Conservation (phyloP, 2,329 filamentous ascomycete species). For the Polychaeton citri region DNA sequence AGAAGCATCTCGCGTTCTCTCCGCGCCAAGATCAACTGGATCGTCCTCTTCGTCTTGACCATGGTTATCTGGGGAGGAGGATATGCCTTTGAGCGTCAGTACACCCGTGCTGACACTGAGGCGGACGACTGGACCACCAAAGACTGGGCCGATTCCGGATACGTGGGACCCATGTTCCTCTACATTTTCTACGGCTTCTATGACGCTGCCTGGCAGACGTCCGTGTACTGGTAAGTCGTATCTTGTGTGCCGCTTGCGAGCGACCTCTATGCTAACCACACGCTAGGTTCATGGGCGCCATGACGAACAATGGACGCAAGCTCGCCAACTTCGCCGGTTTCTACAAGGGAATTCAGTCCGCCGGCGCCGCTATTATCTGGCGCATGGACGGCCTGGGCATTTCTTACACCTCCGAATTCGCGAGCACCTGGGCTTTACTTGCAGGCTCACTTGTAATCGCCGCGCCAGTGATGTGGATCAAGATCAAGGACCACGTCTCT, state of each 20-base stretch:
- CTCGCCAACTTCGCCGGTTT: constrained; percentile 84
- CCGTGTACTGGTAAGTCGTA: constrained; percentile 61
- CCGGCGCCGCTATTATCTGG: constrained; percentile 65
- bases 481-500: constrained; percentile 68
- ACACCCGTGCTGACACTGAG: constrained; percentile 30
- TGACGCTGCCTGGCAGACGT: constrained; percentile 82
- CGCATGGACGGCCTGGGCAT: constrained; percentile 48
- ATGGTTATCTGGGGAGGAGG: constrained; percentile 74
- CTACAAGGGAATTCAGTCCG: constrained; percentile 86
- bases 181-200: constrained; percentile 87
- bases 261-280: constrained; percentile 1
- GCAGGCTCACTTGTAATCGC: constrained; percentile 62
- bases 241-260: background rate
- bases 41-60: constrained; percentile 52
- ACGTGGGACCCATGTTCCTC: constrained; percentile 69
- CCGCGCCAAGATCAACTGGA: constrained; percentile 53
- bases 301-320: constrained; percentile 86
- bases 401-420: constrained; percentile 58
- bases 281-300: constrained; percentile 71
- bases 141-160: constrained; percentile 58
- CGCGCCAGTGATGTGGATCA: constrained; percentile 62
- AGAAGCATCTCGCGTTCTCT: constrained; percentile 44
- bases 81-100: constrained; percentile 58
- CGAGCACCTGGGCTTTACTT: constrained; percentile 62
- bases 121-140: constrained; percentile 20